Evolutionary conservation across 2,329 filamentous ascomycete species (phyloP).

Genomic region (Diatrype stigma): DNA sequence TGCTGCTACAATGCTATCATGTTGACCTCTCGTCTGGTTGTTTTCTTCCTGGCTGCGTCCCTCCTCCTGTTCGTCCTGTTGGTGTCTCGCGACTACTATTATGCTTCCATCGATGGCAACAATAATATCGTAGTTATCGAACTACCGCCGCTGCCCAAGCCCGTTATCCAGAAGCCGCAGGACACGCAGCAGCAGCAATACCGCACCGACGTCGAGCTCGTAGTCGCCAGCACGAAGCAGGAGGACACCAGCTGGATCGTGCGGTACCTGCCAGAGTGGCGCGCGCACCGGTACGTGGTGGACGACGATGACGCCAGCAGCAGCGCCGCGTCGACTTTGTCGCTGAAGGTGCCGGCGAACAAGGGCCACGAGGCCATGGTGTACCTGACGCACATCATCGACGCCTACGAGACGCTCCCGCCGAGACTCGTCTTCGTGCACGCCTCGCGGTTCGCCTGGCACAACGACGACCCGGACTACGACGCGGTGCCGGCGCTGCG

Average conservation of each 20-base stretch:
- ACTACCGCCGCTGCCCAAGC: conserved; percentile 1
- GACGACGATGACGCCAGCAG: conserved; percentile 44
- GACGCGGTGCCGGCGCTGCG: conserved; percentile 49
- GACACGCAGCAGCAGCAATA: not conserved
- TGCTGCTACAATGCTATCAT: no score
- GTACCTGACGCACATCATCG: conserved; percentile 49
- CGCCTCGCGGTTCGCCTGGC: conserved; percentile 47
- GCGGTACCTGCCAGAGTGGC: conserved; percentile 40
- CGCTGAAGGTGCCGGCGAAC: conserved; percentile 44
- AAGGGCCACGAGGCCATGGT: conserved; percentile 52
- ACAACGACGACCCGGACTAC: conserved; percentile 51
- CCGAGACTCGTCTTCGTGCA: conserved; percentile 16
- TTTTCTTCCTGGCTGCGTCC: not conserved
- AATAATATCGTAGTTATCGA: not conserved
- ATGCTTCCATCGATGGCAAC: not conserved
- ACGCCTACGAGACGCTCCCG: conserved; percentile 44
- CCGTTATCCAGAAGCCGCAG: not conserved
- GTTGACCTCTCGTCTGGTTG: no score
- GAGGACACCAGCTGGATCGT: conserved; percentile 38
- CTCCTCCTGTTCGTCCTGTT: not conserved
- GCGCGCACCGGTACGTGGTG: conserved; percentile 51
- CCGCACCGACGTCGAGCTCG: conserved; percentile 22
- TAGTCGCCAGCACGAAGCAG: conserved; percentile 26
- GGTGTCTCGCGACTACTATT: not conserved
- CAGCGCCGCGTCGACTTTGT: no score